These are phyloP conservation scores for Fusarium piperis DNA, from an alignment of 2,329 filamentous ascomycete species.

Conservation along the genomic window DNA sequence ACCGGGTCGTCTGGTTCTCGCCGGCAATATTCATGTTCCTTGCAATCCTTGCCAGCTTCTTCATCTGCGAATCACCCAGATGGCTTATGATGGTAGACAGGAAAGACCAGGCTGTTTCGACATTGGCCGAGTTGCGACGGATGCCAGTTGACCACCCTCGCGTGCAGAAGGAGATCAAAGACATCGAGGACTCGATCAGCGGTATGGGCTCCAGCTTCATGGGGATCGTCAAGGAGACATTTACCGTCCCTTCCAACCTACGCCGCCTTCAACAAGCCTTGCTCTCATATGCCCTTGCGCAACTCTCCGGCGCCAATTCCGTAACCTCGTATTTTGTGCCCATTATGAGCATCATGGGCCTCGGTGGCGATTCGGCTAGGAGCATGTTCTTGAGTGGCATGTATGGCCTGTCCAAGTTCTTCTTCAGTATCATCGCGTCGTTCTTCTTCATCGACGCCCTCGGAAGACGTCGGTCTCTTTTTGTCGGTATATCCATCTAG, in stretches of 20 bases:
- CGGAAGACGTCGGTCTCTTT: constrained; percentile 51
- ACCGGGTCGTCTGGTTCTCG: constrained; percentile 40
- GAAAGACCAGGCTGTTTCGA: constrained; percentile 37
- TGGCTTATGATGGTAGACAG: constrained; percentile 50
- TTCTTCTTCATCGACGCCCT: constrained; percentile 58
- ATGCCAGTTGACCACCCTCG: constrained; percentile 38
- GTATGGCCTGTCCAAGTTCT: constrained; percentile 56
- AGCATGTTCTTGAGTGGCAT: constrained; percentile 53
- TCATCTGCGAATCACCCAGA: constrained; percentile 49
- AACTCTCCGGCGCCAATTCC: constrained; percentile 56
- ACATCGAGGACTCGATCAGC: constrained; percentile 10
- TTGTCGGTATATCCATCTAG: constrained; percentile 48
- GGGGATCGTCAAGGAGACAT: constrained; percentile 48
- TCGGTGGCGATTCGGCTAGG: constrained; percentile 37
- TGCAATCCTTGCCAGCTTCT: constrained; percentile 43
- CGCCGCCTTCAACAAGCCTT: constrained; percentile 52
- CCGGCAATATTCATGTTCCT: constrained; percentile 41
- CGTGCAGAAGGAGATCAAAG: constrained; percentile 30
- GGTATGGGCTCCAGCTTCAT: constrained; percentile 38
- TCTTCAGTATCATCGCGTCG: constrained; percentile 51
- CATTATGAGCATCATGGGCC: constrained; percentile 48
- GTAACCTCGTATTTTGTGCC: constrained; percentile 56
- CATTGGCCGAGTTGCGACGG: constrained; percentile 37
- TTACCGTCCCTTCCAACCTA: constrained; percentile 49
- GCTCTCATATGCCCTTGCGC: constrained; percentile 51